phyloP scores from a whole-genome alignment of 371 early-diverging fungal genomes.

The Phascolomyces articulosus region DNA sequence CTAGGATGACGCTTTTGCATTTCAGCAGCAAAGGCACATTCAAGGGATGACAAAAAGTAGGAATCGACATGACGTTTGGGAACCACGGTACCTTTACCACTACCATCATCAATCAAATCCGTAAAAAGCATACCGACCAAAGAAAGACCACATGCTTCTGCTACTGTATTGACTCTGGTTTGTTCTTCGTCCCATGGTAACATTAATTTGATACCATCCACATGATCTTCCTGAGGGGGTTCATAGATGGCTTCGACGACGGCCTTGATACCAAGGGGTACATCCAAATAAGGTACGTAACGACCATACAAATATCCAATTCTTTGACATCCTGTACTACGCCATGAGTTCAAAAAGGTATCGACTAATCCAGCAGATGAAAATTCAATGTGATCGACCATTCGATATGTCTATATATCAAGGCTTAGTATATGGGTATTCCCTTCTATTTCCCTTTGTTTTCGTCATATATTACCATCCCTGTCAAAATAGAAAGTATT shows the following conservation, averaged over 20 bases:
- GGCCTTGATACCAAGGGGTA: slow-evolving; percentile 97
- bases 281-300: slow-evolving; percentile 90
- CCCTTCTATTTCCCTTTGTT: too few relatives aligned
- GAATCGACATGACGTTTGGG: slow-evolving; percentile 89
- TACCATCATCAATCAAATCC: slow-evolving; percentile 89
- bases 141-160: slow-evolving; percentile 76
- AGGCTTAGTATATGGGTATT: too few relatives aligned
- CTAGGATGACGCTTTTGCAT: slow-evolving; percentile 88
- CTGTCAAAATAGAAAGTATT: too few relatives aligned
- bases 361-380: slow-evolving; percentile 89
- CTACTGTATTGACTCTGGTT: slow-evolving; percentile 66
- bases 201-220: slow-evolving; percentile 82
- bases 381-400: slow-evolving; percentile 99
- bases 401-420: slow-evolving; percentile 86
- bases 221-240: slow-evolving; percentile 86
- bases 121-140: slow-evolving; percentile 96
- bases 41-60: slow-evolving; percentile 95
- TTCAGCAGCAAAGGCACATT: slow-evolving; percentile 88
- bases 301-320: slow-evolving; percentile 95
- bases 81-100: slow-evolving; percentile 81
- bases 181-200: slow-evolving; percentile 62
- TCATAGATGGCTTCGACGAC: slow-evolving; percentile 97
- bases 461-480: neutral
- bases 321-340: slow-evolving; percentile 86
- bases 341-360: slow-evolving; percentile 88